Base-by-base conservation (phyloP, 2,329 filamentous ascomycete genomes). In the Proliferodiscus dingleyae region DNA sequence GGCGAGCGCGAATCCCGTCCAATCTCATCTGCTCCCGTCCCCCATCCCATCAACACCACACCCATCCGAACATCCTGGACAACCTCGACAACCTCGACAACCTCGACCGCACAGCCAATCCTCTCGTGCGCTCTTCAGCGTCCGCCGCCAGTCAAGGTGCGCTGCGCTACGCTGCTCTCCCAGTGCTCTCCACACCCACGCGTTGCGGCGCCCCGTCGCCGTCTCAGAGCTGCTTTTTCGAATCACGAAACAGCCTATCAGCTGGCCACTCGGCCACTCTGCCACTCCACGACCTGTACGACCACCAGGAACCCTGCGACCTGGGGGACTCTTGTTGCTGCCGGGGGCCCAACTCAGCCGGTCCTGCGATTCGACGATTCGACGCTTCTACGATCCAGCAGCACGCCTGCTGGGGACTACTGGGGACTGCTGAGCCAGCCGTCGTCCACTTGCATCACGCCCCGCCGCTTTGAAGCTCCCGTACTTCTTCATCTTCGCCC, bases 1-100 rank as follows among this genome's bases (percentile, higher is more conserved):
- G 24, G 24, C 24, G 24, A 49, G 55, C 56, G 53, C 57, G 55
- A 56, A 58, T 58, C 55, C 58, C 58, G 47, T 51, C 54, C 49
- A 53, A 52, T 57, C 48, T 49, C 37, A 46, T 44, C 38, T 22
- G 42, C n/a, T n/a, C n/a, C n/a, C n/a, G n/a, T n/a, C n/a, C n/a
- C n/a, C n/a, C n/a, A n/a, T n/a, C n/a, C n/a, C n/a, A n/a, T n/a
- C n/a, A n/a, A n/a, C n/a, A n/a, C n/a, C n/a, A n/a, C n/a, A n/a
- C n/a, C n/a, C n/a, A n/a, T n/a, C n/a, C n/a, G n/a, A n/a, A n/a
- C n/a, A n/a, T n/a, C n/a, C n/a, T n/a, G n/a, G n/a, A n/a, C n/a
- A n/a, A n/a, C n/a, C n/a, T n/a, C n/a, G n/a, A n/a, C n/a, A n/a
- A n/a, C n/a, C n/a, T n/a, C 41, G 39, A 34, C 15, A 28, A 4